phyloP scores from a whole-genome alignment of 805 yeast genomes.

The Lipomyces kockii region DNA sequence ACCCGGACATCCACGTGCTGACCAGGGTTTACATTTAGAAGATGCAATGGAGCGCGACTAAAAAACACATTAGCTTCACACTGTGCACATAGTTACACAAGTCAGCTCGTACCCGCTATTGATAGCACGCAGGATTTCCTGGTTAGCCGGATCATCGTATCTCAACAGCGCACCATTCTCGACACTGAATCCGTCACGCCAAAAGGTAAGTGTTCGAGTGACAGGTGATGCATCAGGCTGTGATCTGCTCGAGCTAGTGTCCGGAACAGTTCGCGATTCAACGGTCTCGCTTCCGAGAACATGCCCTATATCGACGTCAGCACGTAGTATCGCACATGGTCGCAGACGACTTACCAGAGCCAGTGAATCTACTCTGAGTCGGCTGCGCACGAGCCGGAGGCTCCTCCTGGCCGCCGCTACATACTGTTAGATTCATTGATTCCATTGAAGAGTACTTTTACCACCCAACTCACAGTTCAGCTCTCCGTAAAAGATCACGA shows the following conservation, averaged over 20 bases:
- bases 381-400: constrained; percentile 15
- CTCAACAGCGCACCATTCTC: constrained; percentile 87
- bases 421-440: neutral
- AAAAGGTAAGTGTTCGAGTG: constrained; percentile 82
- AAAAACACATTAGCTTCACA: neutral
- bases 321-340: neutral
- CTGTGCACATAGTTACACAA: neutral
- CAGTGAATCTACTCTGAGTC: constrained; percentile 18
- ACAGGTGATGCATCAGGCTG: constrained; percentile 59
- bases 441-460: neutral
- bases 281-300: constrained; percentile 33
- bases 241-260: constrained; percentile 37
- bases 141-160: constrained; percentile 92
- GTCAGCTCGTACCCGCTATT: constrained; percentile 62
- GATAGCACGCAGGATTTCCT: constrained; percentile 74
- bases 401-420: constrained; percentile 18
- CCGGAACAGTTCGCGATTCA: constrained; percentile 17
- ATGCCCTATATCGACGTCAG: constrained; percentile 25
- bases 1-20: constrained; percentile 94
- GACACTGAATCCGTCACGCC: constrained; percentile 96
- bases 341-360: constrained; percentile 12
- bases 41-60: constrained; percentile 78
- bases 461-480: constrained; percentile 38
- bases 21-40: constrained; percentile 81
- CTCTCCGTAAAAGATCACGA: constrained; percentile 46